Evolutionary conservation across 352 stramenopile species (phyloP).

Genomic region (Phytopythium vexans): DNA sequence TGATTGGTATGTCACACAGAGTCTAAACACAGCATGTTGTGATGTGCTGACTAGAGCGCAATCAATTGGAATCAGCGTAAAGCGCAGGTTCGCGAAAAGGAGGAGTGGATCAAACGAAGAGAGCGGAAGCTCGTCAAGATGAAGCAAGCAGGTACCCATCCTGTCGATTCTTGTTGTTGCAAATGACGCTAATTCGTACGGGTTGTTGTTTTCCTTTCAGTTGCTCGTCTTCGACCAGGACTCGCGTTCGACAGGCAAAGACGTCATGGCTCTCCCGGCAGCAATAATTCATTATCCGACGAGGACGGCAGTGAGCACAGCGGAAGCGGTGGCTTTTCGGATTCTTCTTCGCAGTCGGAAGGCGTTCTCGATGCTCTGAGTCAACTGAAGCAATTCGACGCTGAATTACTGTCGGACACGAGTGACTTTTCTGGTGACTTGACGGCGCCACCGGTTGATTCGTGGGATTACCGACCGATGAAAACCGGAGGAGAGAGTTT

Average conservation of each 20-base stretch:
- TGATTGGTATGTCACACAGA: too few species aligned
- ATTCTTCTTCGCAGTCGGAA: slow-evolving; percentile 13
- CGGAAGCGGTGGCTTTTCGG: slow-evolving; percentile 1
- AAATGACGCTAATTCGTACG: background rate
- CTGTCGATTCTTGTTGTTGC: background rate
- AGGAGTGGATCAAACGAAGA: slow-evolving; percentile 44
- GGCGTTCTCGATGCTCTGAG: slow-evolving; percentile 10
- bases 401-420: slow-evolving; percentile 18
- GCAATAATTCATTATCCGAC: background rate
- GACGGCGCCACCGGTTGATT: too few species aligned
- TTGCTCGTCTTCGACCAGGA: background rate
- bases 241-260: too few species aligned
- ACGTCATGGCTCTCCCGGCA: too few species aligned
- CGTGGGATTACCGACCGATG: too few species aligned
- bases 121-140: slow-evolving; percentile 44
- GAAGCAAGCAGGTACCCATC: slow-evolving; percentile 17
- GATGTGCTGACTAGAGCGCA: slow-evolving; percentile 20
- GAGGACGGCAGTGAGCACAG: slow-evolving; percentile 4
- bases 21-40: too few species aligned
- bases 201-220: background rate
- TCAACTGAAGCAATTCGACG: slow-evolving; percentile 17
- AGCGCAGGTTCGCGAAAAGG: slow-evolving; percentile 40
- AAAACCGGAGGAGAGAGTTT: too few species aligned
- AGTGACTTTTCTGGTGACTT: slow-evolving; percentile 5
- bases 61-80: slow-evolving; percentile 44